A percentile compares a stretch with the other conserved stretches of the same genome.
Conservation (phyloP, 345 rosid genomes). For the Gossypium turneri region DNA sequence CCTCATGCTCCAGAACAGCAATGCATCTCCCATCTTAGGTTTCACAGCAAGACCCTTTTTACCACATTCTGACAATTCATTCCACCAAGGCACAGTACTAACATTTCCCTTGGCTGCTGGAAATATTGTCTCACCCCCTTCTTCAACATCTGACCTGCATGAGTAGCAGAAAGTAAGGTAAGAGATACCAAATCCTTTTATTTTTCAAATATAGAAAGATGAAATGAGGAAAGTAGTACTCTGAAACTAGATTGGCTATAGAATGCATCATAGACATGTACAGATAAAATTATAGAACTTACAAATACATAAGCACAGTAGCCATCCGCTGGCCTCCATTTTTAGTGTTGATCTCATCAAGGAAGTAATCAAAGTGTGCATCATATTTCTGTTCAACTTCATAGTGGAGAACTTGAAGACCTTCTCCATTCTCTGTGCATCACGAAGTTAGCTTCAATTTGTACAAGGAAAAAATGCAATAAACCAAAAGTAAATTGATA, state of each 20-base stretch:
- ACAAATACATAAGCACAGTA: slow-evolving; percentile 91
- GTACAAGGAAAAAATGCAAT: neutral
- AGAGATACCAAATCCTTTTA: neutral
- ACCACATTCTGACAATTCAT: slow-evolving; percentile 82
- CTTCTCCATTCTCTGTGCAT: slow-evolving; percentile 83
- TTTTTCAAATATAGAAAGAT: slow-evolving; percentile 5
- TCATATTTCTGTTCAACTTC: slow-evolving; percentile 89
- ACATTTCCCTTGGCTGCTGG: slow-evolving; percentile 63
- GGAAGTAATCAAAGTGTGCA: slow-evolving; percentile 86
- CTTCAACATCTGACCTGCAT: slow-evolving; percentile 89
- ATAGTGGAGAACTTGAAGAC: slow-evolving; percentile 82
- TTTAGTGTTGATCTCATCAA: slow-evolving; percentile 79
- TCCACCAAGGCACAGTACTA: slow-evolving; percentile 70
- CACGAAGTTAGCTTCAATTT: slow-evolving; percentile 7
- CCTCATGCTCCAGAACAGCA: slow-evolving; percentile 90
- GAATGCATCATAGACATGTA: slow-evolving; percentile 1
- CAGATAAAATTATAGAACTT: slow-evolving; percentile 17
- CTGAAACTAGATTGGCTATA: neutral
- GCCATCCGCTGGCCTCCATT: slow-evolving; percentile 93
- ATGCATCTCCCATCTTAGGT: slow-evolving; percentile 85
- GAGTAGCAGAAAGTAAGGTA: slow-evolving; percentile 2
- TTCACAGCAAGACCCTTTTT: slow-evolving; percentile 67
- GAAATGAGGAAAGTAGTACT: slow-evolving; percentile 2
- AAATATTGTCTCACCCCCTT: slow-evolving; percentile 96
- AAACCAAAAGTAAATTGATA: neutral